Conservation (phyloP, 1,284 basidiomycete species). For the Apiotrichum laibachii region DNA sequence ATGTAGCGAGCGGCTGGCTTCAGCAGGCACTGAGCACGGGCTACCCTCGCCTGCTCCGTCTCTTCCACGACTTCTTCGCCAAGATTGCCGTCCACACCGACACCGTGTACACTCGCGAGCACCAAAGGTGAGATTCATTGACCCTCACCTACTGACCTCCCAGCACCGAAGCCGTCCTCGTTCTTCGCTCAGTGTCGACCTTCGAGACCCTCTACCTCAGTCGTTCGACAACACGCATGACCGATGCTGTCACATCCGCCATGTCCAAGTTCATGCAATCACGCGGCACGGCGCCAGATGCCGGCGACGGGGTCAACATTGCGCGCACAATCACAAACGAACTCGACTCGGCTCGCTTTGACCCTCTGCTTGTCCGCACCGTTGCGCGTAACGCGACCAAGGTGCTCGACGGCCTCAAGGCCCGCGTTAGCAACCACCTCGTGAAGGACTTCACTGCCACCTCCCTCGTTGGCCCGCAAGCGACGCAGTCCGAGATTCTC, state of each 20-base stretch:
- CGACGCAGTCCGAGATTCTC: conserved; percentile 69
- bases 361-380: conserved; percentile 75
- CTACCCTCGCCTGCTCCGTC: conserved; percentile 78
- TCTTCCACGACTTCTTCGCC: conserved; percentile 93
- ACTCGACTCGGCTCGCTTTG: conserved; percentile 86
- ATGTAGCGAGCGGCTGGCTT: conserved; percentile 58
- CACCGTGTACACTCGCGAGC: conserved; percentile 74
- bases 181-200: conserved; percentile 73
- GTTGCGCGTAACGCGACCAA: conserved; percentile 70
- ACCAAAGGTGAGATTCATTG: conserved; percentile 66
- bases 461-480: conserved; percentile 68
- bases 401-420: conserved; percentile 65
- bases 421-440: conserved; percentile 65
- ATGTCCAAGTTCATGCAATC: conserved; percentile 60
- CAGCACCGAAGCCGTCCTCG: conserved; percentile 84
- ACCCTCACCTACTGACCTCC: not conserved
- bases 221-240: conserved; percentile 74
- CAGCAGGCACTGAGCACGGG: conserved; percentile 80
- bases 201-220: conserved; percentile 83
- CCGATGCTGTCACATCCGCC: conserved; percentile 70
- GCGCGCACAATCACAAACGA: conserved; percentile 79
- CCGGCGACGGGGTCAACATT: conserved; percentile 70
- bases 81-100: conserved; percentile 93
- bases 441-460: conserved; percentile 73
- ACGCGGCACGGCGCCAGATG: conserved; percentile 65